A percentile compares a stretch with the other conserved stretches of the same genome.
Evolutionary conservation across 495 filamentous ascomycete species (phyloP).

Genomic region (Pyrenopolyporus hunteri): DNA sequence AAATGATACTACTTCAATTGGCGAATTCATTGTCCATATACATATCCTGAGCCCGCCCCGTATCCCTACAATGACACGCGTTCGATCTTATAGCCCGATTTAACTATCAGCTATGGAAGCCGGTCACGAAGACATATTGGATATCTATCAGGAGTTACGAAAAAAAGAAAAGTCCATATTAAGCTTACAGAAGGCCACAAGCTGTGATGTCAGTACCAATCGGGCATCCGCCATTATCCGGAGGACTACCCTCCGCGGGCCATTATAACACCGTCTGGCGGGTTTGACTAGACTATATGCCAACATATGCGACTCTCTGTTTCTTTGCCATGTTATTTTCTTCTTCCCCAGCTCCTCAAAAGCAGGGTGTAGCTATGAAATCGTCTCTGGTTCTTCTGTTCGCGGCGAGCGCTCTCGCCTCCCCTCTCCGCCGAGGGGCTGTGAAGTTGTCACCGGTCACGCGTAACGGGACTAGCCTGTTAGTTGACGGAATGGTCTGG

Average conservation of each 20-base stretch:
- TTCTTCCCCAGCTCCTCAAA: neutral
- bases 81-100: neutral
- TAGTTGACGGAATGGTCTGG: constrained; percentile 52
- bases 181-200: neutral
- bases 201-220: constrained; percentile 16
- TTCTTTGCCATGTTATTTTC: neutral
- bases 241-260: constrained; percentile 33
- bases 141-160: neutral
- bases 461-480: constrained; percentile 50
- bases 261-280: constrained; percentile 31
- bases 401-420: constrained; percentile 5
- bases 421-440: constrained; percentile 13
- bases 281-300: constrained; percentile 1
- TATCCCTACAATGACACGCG: neutral
- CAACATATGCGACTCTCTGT: neutral
- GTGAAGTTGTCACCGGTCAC: constrained; percentile 41
- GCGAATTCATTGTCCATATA: too few relatives aligned
- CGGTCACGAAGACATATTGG: neutral
- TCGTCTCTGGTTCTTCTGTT: constrained; percentile 17
- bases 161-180: constrained; percentile 8
- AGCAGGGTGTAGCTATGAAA: constrained; percentile 5
- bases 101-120: neutral
- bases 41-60: too few relatives aligned
- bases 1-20: neutral
- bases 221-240: constrained; percentile 17